Evolutionary conservation across 2,329 filamentous ascomycete genomes (phyloP).

Genomic region (Fusarium longipes): DNA sequence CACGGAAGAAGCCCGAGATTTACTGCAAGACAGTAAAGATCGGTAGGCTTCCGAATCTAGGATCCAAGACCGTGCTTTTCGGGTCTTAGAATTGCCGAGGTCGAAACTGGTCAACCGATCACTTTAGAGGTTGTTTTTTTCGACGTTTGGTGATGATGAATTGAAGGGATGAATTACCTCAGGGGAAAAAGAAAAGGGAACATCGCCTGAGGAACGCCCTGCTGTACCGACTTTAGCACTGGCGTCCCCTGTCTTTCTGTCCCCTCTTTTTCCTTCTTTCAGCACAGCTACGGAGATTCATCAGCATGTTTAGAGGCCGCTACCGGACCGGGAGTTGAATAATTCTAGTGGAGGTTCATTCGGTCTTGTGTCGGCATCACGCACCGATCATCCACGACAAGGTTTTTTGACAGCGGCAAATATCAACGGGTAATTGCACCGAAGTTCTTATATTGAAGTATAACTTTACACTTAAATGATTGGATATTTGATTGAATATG

Average conservation of each 20-base stretch:
- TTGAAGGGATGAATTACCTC: slow-evolving; percentile 34
- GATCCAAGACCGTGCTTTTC: slow-evolving; percentile 24
- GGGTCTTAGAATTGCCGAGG: slow-evolving; percentile 20
- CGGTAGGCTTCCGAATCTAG: slow-evolving; percentile 41
- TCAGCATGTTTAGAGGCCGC: slow-evolving; percentile 14
- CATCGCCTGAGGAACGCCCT: slow-evolving; percentile 15
- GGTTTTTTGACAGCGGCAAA: not conserved
- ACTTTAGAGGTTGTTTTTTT: not conserved
- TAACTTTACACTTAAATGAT: not conserved
- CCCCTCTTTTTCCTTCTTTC: slow-evolving; percentile 36
- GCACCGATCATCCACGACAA: slow-evolving; percentile 25
- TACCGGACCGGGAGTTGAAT: slow-evolving; percentile 22
- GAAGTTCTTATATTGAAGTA: not conserved
- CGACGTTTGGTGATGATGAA: slow-evolving; percentile 18
- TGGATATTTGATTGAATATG: not conserved
- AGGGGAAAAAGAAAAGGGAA: slow-evolving; percentile 20
- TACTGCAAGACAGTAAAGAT: slow-evolving; percentile 4
- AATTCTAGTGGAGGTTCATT: slow-evolving; percentile 21
- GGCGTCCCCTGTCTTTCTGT: slow-evolving; percentile 23
- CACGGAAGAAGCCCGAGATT: slow-evolving; percentile 39
- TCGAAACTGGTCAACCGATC: not conserved
- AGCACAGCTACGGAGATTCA: slow-evolving; percentile 19
- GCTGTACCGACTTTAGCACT: slow-evolving; percentile 28
- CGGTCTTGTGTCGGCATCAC: slow-evolving; percentile 40
- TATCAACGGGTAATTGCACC: slow-evolving; percentile 6